Conservation (phyloP, 2,329 filamentous ascomycete species). For the Moelleriella libera region DNA sequence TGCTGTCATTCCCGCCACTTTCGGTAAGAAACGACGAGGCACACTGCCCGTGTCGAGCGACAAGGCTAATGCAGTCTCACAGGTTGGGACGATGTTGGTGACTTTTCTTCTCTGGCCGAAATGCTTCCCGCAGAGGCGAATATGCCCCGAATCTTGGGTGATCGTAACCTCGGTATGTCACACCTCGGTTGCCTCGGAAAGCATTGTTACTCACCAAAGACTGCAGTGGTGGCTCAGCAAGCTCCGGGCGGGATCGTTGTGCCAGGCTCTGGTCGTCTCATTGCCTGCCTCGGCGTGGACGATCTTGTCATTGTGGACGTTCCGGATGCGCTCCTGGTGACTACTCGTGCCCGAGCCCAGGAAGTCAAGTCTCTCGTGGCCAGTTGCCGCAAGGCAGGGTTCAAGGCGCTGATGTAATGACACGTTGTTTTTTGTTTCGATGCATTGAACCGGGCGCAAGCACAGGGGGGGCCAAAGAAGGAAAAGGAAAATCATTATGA, state of each 20-base stretch:
- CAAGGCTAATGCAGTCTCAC: slow-evolving; percentile 1
- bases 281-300: slow-evolving; percentile 12
- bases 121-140: slow-evolving; percentile 13
- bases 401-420: slow-evolving; percentile 9
- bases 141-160: slow-evolving; percentile 10
- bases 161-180: slow-evolving; percentile 8
- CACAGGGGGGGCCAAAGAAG: background rate
- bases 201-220: background rate
- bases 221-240: slow-evolving; percentile 10
- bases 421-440: background rate
- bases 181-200: background rate
- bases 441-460: background rate
- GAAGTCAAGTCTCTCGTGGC: slow-evolving; percentile 13
- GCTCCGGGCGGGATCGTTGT: slow-evolving; percentile 12
- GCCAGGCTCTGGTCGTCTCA: slow-evolving; percentile 11
- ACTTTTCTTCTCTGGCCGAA: slow-evolving; percentile 12
- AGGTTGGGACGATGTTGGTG: slow-evolving; percentile 14
- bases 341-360: slow-evolving; percentile 12
- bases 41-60: too few relatives aligned
- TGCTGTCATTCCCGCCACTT: slow-evolving; percentile 12
- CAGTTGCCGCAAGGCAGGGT: slow-evolving; percentile 11
- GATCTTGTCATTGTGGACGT: slow-evolving; percentile 13
- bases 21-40: slow-evolving; percentile 5
- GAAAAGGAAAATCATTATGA: background rate
- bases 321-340: slow-evolving; percentile 13